phyloP scores from a whole-genome alignment of 441 rosid genomes.

The Syzygium malaccense region DNA sequence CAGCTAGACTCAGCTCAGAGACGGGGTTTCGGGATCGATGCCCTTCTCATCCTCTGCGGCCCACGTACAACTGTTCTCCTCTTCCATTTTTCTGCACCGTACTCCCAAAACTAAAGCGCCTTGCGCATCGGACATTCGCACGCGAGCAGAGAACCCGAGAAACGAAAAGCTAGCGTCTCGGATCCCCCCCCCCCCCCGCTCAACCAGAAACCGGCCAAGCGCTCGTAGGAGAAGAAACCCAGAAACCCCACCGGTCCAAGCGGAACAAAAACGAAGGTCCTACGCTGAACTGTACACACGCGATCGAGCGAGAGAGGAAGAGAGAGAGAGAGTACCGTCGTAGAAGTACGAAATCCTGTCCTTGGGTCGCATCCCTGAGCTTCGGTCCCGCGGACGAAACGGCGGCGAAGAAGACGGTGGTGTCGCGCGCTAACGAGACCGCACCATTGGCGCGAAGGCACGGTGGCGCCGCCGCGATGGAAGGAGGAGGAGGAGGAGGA shows the following conservation, averaged over 20 bases:
- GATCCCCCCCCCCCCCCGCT: background rate
- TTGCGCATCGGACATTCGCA: background rate
- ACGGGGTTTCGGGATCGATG: background rate
- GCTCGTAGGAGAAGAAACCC: background rate
- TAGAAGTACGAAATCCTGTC: slow-evolving; percentile 89
- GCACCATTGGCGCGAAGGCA: background rate
- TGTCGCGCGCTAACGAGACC: background rate
- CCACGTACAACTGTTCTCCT: background rate
- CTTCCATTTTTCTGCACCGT: background rate
- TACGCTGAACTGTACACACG: background rate
- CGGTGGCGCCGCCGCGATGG: background rate
- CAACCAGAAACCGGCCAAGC: background rate
- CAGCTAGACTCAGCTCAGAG: background rate
- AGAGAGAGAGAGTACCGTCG: slow-evolving; percentile 46
- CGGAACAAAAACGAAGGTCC: background rate
- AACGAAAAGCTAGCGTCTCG: background rate
- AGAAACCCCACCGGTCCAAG: background rate
- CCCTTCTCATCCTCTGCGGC: background rate
- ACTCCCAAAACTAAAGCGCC: background rate
- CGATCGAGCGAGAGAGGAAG: background rate
- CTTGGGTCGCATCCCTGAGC: slow-evolving; percentile 59
- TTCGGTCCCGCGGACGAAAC: background rate
- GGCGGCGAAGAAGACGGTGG: background rate
- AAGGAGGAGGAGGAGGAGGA: background rate
- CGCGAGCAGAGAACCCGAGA: background rate